Conservation (phyloP, 495 filamentous ascomycete genomes). For the Penicillium cataractarum region DNA sequence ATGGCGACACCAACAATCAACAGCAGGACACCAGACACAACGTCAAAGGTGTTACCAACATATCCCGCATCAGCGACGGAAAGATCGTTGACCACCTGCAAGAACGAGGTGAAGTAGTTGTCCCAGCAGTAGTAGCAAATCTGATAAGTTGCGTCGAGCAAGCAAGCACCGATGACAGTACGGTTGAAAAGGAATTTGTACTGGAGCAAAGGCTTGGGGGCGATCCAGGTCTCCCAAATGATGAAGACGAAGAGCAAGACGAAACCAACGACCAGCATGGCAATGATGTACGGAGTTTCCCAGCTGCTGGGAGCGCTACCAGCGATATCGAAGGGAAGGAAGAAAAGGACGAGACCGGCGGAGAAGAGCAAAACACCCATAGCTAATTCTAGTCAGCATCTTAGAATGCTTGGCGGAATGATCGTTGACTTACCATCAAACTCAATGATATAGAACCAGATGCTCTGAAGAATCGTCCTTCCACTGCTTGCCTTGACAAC, state of each 20-base stretch:
- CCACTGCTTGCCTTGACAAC: conserved; percentile 39
- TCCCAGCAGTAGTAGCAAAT: conserved; percentile 55
- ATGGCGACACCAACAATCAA: conserved; percentile 57
- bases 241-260: conserved; percentile 55
- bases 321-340: conserved; percentile 60
- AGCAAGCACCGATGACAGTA: conserved; percentile 62
- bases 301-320: conserved; percentile 46
- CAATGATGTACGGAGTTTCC: conserved; percentile 53
- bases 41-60: conserved; percentile 53
- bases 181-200: conserved; percentile 59
- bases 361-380: conserved; percentile 60
- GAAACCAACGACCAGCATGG: conserved; percentile 58
- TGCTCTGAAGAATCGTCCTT: conserved; percentile 39
- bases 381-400: conserved; percentile 21
- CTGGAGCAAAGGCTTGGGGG: conserved; percentile 57
- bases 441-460: conserved; percentile 56
- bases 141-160: conserved; percentile 59
- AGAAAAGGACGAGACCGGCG: conserved; percentile 59
- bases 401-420: not conserved
- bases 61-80: conserved; percentile 50
- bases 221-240: conserved; percentile 55
- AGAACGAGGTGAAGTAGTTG: conserved; percentile 67
- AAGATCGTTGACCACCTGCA: conserved; percentile 71
- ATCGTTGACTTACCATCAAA: conserved; percentile 49
- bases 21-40: conserved; percentile 48